These are phyloP conservation scores for Thraustotheca clavata DNA, from an alignment of 352 stramenopile species.

Conservation along the genomic window DNA sequence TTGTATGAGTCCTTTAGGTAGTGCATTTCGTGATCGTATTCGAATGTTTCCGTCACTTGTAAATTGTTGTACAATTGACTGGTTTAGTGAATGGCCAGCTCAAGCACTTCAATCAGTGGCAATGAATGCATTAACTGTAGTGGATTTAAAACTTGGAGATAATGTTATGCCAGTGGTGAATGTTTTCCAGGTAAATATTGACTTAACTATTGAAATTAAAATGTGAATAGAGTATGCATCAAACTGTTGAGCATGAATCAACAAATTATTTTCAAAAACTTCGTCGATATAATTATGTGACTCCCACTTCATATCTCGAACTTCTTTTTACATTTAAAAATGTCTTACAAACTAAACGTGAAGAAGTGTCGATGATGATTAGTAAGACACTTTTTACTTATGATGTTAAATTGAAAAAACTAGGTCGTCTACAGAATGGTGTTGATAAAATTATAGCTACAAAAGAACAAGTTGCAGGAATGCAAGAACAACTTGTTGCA, in stretches of 20 bases:
- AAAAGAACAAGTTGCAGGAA: conserved; percentile 86
- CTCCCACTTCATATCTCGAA: conserved; percentile 90
- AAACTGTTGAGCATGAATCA: conserved; percentile 80
- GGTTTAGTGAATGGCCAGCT: conserved; percentile 82
- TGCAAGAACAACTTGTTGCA: conserved; percentile 88
- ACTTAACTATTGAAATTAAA: not conserved
- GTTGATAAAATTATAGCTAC: conserved; percentile 91
- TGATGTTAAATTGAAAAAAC: too few species aligned
- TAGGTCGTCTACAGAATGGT: conserved; percentile 71
- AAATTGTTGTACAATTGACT: conserved; percentile 86
- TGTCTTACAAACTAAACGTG: conserved; percentile 80
- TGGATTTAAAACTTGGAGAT: conserved; percentile 54
- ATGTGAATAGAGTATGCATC: conserved; percentile 77
- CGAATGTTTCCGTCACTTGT: conserved; percentile 87
- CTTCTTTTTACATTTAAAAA: conserved; percentile 90
- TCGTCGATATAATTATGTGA: conserved; percentile 90
- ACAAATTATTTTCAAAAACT: conserved; percentile 82
- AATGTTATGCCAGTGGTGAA: conserved; percentile 52
- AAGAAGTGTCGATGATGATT: conserved; percentile 81
- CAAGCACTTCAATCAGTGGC: conserved; percentile 77
- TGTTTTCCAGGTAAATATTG: conserved; percentile 13
- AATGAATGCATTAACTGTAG: conserved; percentile 42
- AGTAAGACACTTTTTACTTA: conserved; percentile 30
- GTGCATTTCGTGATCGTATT: conserved; percentile 86
- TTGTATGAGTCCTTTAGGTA: conserved; percentile 88